A percentile compares a stretch with the other conserved stretches of the same genome.
Evolutionary conservation across 2,329 filamentous ascomycete species (phyloP).

Genomic region (Hirsutella rhossiliensis): DNA sequence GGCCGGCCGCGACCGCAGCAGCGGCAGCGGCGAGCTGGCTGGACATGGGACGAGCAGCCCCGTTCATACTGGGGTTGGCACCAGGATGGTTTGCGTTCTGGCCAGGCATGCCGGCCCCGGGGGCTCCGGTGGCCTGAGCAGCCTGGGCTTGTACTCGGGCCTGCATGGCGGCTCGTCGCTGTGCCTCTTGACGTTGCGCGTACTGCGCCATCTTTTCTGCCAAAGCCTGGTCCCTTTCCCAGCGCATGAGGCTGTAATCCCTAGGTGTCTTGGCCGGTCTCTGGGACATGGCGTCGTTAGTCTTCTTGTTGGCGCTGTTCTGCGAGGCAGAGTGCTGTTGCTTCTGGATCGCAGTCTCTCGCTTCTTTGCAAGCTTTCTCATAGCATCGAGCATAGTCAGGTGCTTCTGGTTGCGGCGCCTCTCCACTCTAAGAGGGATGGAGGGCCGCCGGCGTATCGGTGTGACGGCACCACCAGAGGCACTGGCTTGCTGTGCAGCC

Average conservation of each 20-base stretch:
- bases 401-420: conserved; percentile 75
- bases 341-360: conserved; percentile 76
- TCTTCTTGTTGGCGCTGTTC: conserved; percentile 71
- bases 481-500: conserved; percentile 37
- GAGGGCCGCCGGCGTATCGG: conserved; percentile 55
- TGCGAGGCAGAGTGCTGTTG: conserved; percentile 73
- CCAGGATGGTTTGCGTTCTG: conserved; percentile 16
- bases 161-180: conserved; percentile 37
- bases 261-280: conserved; percentile 62
- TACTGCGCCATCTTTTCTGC: conserved; percentile 46
- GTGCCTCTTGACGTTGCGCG: conserved; percentile 46
- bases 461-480: conserved; percentile 18
- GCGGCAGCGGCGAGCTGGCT: conserved; percentile 31
- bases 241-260: conserved; percentile 82
- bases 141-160: conserved; percentile 33
- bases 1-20: conserved; percentile 20
- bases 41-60: conserved; percentile 25
- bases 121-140: conserved; percentile 31
- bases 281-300: conserved; percentile 48
- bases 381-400: conserved; percentile 86
- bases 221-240: conserved; percentile 67
- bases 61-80: conserved; percentile 14
- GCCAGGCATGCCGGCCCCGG: conserved; percentile 19
- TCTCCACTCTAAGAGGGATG: conserved; percentile 72
- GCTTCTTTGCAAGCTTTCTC: conserved; percentile 89